Evolutionary conservation across 2,329 filamentous ascomycete genomes (phyloP).

Genomic region (Verticillium tricorpus): DNA sequence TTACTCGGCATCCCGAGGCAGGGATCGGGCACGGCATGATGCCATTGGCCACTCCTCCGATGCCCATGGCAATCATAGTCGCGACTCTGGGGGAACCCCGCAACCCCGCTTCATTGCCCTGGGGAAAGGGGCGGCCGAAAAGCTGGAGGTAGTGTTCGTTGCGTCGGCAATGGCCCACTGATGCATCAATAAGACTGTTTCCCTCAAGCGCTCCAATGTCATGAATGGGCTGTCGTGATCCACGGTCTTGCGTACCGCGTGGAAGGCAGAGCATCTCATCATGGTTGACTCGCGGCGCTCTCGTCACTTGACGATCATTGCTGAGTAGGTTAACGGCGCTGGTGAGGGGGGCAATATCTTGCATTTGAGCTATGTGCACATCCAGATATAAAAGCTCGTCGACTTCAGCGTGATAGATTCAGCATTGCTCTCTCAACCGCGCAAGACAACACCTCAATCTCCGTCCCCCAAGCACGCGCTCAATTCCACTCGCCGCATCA

Average conservation of each 20-base stretch:
- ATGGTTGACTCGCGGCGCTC: not conserved
- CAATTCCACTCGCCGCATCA: no score
- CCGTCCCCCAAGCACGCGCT: no score
- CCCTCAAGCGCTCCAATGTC: not conserved
- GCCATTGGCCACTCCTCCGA: not conserved
- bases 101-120: not conserved
- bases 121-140: not conserved
- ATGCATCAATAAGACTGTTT: not conserved
- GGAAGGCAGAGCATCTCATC: no score
- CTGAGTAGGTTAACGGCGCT: not conserved
- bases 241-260: not conserved
- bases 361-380: not conserved
- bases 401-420: not conserved
- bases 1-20: not conserved
- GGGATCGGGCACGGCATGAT: not conserved
- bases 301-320: not conserved
- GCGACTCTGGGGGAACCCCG: not conserved
- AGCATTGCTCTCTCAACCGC: not conserved
- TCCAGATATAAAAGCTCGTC: not conserved
- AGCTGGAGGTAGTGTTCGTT: not conserved
- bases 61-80: not conserved
- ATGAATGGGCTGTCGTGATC: not conserved
- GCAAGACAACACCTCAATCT: no score
- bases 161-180: not conserved
- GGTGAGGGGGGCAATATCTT: not conserved